Conservation (phyloP, 2,329 filamentous ascomycete species). For the Capronia coronata region DNA sequence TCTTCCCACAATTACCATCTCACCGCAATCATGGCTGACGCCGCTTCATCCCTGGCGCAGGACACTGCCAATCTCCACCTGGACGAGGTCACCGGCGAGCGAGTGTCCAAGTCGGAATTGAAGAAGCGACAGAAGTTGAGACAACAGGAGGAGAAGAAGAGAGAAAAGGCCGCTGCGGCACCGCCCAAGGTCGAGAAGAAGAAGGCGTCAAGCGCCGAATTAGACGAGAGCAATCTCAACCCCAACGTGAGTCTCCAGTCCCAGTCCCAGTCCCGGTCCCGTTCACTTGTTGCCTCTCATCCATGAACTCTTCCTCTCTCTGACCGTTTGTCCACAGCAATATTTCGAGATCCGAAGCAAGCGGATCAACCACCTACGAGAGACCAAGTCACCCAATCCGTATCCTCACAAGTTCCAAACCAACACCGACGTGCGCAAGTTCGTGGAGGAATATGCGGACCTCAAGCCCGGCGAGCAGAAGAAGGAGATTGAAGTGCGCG, state of each 20-base stretch:
- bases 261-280: constrained; percentile 12
- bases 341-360: constrained; percentile 96
- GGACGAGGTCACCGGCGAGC: constrained; percentile 90
- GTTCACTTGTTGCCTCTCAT: constrained; percentile 5
- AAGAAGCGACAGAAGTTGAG: constrained; percentile 95
- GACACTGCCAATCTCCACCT: constrained; percentile 62
- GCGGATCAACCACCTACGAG: constrained; percentile 67
- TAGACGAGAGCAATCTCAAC: constrained; percentile 66
- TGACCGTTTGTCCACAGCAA: constrained; percentile 49
- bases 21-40: constrained; percentile 29
- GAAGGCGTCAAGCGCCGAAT: constrained; percentile 46
- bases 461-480: constrained; percentile 83
- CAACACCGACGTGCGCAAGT: constrained; percentile 74
- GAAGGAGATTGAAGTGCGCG: constrained; percentile 65
- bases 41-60: constrained; percentile 40
- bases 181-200: constrained; percentile 58
- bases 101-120: constrained; percentile 73
- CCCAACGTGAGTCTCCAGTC: constrained; percentile 54
- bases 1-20: too few species aligned
- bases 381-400: constrained; percentile 68
- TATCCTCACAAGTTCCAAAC: constrained; percentile 94
- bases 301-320: neutral
- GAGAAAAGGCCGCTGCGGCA: constrained; percentile 63
- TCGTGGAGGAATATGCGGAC: constrained; percentile 64
- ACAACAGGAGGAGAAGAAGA: constrained; percentile 80